phyloP scores from a whole-genome alignment of 768 basidiomycete species.

The Fibroporia radiculosa region DNA sequence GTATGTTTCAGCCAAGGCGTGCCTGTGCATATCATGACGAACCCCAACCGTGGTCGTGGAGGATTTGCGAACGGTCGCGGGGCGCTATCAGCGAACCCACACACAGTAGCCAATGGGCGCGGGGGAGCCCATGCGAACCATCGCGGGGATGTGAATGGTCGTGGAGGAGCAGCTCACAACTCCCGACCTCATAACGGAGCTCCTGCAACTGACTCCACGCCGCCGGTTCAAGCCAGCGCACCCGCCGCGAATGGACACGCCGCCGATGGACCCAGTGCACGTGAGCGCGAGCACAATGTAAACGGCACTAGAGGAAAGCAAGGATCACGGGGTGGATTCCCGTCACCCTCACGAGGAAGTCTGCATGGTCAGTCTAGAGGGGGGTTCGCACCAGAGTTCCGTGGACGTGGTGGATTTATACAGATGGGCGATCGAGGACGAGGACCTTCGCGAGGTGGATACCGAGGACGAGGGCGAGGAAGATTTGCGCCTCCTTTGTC shows the following conservation, averaged over 20 bases:
- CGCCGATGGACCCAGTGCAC: neutral
- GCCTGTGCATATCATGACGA: constrained; percentile 66
- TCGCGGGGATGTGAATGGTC: constrained; percentile 26
- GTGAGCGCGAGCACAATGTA: constrained; percentile 1
- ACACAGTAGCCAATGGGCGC: constrained; percentile 18
- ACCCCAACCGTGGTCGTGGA: constrained; percentile 55
- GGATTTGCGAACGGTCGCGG: constrained; percentile 18
- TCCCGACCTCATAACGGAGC: neutral
- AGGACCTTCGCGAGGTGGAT: constrained; percentile 15
- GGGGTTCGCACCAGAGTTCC: constrained; percentile 10
- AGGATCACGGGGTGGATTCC: constrained; percentile 8
- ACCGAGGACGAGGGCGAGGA: constrained; percentile 26
- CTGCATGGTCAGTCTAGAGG: constrained; percentile 6
- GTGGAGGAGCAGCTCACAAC: constrained; percentile 21
- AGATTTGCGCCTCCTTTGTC: neutral
- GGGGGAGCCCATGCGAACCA: neutral
- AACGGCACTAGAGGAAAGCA: constrained; percentile 11
- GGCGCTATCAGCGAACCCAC: neutral
- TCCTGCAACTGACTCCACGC: neutral
- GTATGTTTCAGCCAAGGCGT: constrained; percentile 20
- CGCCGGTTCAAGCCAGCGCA: too few species aligned
- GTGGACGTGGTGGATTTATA: constrained; percentile 28
- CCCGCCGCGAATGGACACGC: neutral
- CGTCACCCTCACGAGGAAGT: constrained; percentile 4
- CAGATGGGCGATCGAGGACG: constrained; percentile 27